Base-by-base conservation (phyloP, 176 grass and related monocot species). In the Rhipidocladum racemiflorum region DNA sequence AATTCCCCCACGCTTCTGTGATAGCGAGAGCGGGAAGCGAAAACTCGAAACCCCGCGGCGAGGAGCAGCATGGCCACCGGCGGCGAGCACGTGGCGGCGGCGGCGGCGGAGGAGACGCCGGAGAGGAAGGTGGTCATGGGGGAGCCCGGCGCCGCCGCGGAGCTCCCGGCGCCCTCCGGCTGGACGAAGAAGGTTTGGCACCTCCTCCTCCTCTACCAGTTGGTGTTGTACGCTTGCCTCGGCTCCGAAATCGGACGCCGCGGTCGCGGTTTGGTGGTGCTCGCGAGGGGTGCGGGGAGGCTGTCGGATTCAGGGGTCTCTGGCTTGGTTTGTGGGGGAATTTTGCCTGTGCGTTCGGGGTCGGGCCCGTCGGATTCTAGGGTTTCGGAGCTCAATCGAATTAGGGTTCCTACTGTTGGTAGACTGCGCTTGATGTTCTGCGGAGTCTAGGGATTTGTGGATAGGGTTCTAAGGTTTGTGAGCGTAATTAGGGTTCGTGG, bases 131-230 rank as follows among this genome's bases (percentile, higher is more conserved):
- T 50, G 30, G 60, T 16, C 9, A 13, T 3, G 13, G 77, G 15
- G 43, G 61, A 67, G 4, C 13, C 60, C 6, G 44, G 28, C 32
- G 68, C 69, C 15, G 71, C 75, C 0, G 44, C 76, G 9, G 91
- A 89, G 77, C 77, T 89, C 10, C 60, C 67, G 1, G 91, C 91
- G 28, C 91, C 91, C 7, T 44, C 81, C 42, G 91, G 87, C 20
- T 92, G 91, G 91, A 87, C 61, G 21, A 92, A 92, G 87, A 92
- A 92, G 91, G 91, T 92, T 45, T 12, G 68, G 38, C 11, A 38
- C 32, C 55, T 65, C 74, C 30, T 30, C 34, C 56, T 34, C n/a
- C 73, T 59, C 50, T 59, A 17, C 60, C 13, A 30, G 60, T 30
- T 16, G 13, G 11, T 44, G 62, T 38, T 10, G 12, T 15, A 11